phyloP scores from a whole-genome alignment of 768 basidiomycete species.

The Amanita phalloides region DNA sequence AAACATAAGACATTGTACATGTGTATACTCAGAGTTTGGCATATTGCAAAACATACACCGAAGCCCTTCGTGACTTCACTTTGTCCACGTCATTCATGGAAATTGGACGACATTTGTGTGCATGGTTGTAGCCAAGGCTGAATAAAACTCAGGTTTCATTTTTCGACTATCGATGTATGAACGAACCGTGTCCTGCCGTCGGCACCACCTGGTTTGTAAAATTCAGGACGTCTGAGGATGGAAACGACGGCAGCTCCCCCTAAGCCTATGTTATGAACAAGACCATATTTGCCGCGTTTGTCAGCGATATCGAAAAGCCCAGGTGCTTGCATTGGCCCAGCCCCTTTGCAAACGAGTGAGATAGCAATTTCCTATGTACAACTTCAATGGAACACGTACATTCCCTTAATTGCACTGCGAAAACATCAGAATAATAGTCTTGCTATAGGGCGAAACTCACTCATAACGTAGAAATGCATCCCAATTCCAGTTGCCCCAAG shows the following conservation, averaged over 20 bases:
- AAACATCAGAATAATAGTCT: neutral
- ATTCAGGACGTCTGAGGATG: constrained; percentile 67
- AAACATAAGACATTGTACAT: neutral
- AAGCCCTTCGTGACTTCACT: constrained; percentile 61
- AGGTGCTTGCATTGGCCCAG: constrained; percentile 76
- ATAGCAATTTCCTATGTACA: neutral
- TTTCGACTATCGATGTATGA: constrained; percentile 1
- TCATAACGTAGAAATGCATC: constrained; percentile 83
- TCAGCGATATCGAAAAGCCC: constrained; percentile 54
- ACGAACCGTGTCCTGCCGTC: constrained; percentile 54
- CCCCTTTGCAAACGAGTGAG: constrained; percentile 35
- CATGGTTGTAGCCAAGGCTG: constrained; percentile 79
- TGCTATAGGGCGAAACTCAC: constrained; percentile 24
- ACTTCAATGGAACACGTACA: constrained; percentile 29
- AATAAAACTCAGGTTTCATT: neutral
- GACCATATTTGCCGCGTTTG: constrained; percentile 64
- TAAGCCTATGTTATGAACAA: constrained; percentile 78
- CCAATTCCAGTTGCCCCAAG: constrained; percentile 75
- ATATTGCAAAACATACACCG: constrained; percentile 34
- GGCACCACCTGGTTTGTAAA: constrained; percentile 51
- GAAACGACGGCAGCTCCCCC: constrained; percentile 76
- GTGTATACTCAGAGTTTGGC: constrained; percentile 29
- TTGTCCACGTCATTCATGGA: constrained; percentile 60
- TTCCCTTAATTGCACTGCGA: constrained; percentile 61
- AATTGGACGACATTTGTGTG: constrained; percentile 49